These are phyloP conservation scores for Citrus trifoliata DNA, from an alignment of 345 rosid species.

Conservation along the genomic window DNA sequence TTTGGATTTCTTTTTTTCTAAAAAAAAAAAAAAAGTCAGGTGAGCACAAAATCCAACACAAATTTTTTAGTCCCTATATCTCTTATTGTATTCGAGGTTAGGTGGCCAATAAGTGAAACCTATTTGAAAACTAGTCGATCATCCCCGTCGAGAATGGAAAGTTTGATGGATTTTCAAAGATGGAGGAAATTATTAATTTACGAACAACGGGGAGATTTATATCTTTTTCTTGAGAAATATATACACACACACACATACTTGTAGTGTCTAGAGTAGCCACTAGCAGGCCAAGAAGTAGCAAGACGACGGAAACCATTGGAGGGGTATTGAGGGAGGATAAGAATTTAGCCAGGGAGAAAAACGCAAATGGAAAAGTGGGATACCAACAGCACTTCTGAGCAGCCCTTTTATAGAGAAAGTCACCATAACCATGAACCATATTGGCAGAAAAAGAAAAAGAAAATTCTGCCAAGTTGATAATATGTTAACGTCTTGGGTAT, in stretches of 20 bases:
- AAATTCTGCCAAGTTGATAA: not conserved
- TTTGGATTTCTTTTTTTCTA: too few relatives aligned
- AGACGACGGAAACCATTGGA: not conserved
- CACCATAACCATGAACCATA: not conserved
- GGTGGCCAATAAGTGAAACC: too few relatives aligned
- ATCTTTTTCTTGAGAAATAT: not conserved
- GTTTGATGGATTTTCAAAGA: too few relatives aligned
- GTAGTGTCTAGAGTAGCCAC: not conserved
- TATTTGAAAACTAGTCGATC: too few relatives aligned
- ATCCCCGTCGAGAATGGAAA: too few relatives aligned
- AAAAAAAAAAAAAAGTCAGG: too few relatives aligned
- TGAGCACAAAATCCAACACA: too few relatives aligned
- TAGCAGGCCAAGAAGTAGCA: not conserved
- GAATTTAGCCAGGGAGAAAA: not conserved
- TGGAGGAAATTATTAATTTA: not conserved
- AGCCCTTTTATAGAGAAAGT: not conserved
- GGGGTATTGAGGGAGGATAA: not conserved
- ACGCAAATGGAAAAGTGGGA: not conserved
- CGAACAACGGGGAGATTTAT: not conserved
- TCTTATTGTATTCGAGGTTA: too few relatives aligned
- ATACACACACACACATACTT: not conserved
- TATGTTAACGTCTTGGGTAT: not conserved
- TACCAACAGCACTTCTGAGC: not conserved
- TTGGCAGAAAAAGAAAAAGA: not conserved
- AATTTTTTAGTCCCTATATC: too few relatives aligned